Evolutionary conservation across 1,139 yeast genomes (phyloP).

Genomic region (Kodamaea suecica): DNA sequence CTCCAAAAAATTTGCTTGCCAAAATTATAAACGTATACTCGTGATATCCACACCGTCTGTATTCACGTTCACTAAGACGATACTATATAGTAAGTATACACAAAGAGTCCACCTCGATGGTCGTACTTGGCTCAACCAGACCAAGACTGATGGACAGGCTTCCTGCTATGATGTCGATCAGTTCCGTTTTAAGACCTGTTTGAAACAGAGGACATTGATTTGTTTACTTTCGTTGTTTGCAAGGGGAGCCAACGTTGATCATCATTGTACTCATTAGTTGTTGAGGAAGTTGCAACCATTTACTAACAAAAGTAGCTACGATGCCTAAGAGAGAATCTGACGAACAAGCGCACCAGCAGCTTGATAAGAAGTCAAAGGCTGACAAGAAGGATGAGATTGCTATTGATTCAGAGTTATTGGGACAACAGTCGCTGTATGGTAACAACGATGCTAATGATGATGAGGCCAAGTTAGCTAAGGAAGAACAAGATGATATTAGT

Average conservation of each 20-base stretch:
- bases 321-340: conserved; percentile 34
- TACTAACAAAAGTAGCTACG: conserved; percentile 5
- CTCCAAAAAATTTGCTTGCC: no score
- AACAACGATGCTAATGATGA: conserved; percentile 15
- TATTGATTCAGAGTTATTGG: conserved; percentile 48
- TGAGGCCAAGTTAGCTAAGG: conserved; percentile 13
- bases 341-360: conserved; percentile 15
- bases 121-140: neutral
- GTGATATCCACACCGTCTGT: conserved; percentile 3
- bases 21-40: no score
- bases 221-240: neutral
- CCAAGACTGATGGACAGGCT: no score
- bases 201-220: neutral
- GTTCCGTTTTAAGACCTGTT: no score
- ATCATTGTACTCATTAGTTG: neutral
- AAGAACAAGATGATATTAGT: conserved; percentile 24
- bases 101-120: neutral
- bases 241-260: no score
- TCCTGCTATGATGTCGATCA: no score
- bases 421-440: conserved; percentile 40
- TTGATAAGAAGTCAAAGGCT: conserved; percentile 24
- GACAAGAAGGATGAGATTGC: conserved; percentile 37
- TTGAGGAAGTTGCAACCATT: conserved; percentile 6
- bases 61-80: neutral
- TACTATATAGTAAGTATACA: neutral